Evolutionary conservation across 2,329 filamentous ascomycete species (phyloP).

Genomic region (Cytospora paraplurivora): DNA sequence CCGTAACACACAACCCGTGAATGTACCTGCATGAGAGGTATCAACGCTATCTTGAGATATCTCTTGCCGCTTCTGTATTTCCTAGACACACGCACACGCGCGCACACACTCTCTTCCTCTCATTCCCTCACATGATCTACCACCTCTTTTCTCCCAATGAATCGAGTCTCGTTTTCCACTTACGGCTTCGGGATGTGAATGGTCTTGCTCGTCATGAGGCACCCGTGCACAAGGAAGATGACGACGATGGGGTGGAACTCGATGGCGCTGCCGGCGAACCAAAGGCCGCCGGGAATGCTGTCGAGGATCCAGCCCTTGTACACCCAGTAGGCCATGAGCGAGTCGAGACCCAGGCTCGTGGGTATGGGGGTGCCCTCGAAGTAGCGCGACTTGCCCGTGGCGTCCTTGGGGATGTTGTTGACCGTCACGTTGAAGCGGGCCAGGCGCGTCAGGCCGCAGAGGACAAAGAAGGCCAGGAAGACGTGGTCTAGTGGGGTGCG

Average conservation of each 20-base stretch:
- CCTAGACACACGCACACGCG: background rate
- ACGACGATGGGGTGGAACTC: constrained; percentile 84
- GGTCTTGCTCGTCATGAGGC: constrained; percentile 92
- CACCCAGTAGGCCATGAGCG: constrained; percentile 88
- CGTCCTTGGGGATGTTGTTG: constrained; percentile 85
- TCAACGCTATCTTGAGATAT: background rate
- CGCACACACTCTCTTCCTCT: background rate
- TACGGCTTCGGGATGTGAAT: constrained; percentile 91
- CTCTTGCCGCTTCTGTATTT: background rate
- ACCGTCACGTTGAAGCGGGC: constrained; percentile 98
- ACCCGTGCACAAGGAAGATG: constrained; percentile 86
- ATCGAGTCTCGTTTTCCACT: constrained; percentile 13
- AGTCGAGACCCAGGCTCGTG: constrained; percentile 79
- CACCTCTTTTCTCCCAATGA: background rate
- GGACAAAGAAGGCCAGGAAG: constrained; percentile 81
- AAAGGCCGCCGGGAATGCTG: constrained; percentile 74
- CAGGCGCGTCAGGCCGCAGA: constrained; percentile 89
- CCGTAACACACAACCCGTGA: constrained; percentile 10
- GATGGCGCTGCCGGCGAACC: constrained; percentile 65
- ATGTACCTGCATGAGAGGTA: background rate
- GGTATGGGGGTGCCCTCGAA: constrained; percentile 98
- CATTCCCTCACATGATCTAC: background rate
- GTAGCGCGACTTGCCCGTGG: constrained; percentile 86
- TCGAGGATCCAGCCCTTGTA: constrained; percentile 77
- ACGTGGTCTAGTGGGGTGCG: constrained; percentile 83